Percentiles rank a stretch among this genome's conserved stretches.
These are phyloP conservation scores for Nicotiana tomentosiformis DNA, from an alignment of 257 asterid species.

Conservation along the genomic window DNA sequence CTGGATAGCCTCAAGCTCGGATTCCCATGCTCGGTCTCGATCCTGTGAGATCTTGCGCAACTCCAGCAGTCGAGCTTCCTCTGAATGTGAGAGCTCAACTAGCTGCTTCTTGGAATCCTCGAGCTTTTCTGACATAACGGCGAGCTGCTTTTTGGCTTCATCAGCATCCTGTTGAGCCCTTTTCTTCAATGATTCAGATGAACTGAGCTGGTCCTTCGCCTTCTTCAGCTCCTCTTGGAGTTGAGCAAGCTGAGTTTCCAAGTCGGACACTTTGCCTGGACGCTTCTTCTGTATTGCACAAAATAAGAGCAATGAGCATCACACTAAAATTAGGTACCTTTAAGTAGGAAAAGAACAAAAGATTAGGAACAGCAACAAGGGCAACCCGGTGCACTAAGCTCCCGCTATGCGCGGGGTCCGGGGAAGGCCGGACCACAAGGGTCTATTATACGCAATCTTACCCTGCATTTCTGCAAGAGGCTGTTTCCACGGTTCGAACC, in stretches of 20 bases:
- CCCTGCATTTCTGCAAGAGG: too few species aligned
- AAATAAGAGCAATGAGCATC: neutral
- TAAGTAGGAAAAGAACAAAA: neutral
- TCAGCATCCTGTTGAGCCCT: constrained; percentile 65
- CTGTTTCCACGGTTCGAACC: neutral
- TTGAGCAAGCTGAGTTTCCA: constrained; percentile 63
- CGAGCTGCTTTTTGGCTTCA: constrained; percentile 59
- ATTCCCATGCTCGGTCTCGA: constrained; percentile 74
- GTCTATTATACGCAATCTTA: too few species aligned
- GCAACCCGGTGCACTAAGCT: too few species aligned
- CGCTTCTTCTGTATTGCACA: constrained; percentile 47
- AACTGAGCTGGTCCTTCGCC: constrained; percentile 62
- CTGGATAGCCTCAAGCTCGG: constrained; percentile 72
- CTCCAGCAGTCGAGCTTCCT: constrained; percentile 72
- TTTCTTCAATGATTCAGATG: constrained; percentile 64
- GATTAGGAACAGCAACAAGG: neutral
- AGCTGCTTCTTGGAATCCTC: constrained; percentile 67
- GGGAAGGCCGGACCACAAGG: too few species aligned
- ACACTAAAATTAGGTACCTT: neutral
- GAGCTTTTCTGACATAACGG: constrained; percentile 46
- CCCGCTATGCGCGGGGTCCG: too few species aligned
- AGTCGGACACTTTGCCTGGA: constrained; percentile 37
- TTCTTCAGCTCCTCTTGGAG: constrained; percentile 73
- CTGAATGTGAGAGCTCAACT: constrained; percentile 59
- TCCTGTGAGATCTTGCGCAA: constrained; percentile 77